Evolutionary conservation across 768 basidiomycete species (phyloP).

Genomic region (Sutorius australiensis): DNA sequence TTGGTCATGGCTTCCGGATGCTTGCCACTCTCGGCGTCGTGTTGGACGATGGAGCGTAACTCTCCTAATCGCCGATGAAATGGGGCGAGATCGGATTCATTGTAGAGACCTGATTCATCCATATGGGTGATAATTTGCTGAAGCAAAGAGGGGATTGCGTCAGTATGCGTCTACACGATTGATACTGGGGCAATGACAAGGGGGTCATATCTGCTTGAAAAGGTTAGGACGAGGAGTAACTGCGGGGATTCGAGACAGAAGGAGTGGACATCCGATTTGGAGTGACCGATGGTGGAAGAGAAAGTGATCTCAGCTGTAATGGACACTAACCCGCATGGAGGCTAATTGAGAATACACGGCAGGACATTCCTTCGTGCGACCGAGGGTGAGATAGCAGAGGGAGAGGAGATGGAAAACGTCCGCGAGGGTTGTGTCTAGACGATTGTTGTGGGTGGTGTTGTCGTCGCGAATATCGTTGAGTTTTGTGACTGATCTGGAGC

Average conservation of each 20-base stretch:
- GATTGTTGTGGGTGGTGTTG: slow-evolving; percentile 71
- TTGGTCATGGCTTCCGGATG: slow-evolving; percentile 86
- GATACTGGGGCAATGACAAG: slow-evolving; percentile 19
- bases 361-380: slow-evolving; percentile 90
- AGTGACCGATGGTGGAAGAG: slow-evolving; percentile 1
- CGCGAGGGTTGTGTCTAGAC: slow-evolving; percentile 90
- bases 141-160: slow-evolving; percentile 19
- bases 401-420: slow-evolving; percentile 96
- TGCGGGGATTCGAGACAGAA: slow-evolving; percentile 8
- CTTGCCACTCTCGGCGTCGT: slow-evolving; percentile 75
- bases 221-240: slow-evolving; percentile 23
- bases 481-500: slow-evolving; percentile 62
- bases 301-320: slow-evolving; percentile 2
- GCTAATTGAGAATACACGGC: slow-evolving; percentile 96
- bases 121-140: slow-evolving; percentile 94
- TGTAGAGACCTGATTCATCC: slow-evolving; percentile 95
- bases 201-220: slow-evolving; percentile 22
- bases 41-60: slow-evolving; percentile 80
- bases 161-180: slow-evolving; percentile 25
- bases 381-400: slow-evolving; percentile 96
- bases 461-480: slow-evolving; percentile 89
- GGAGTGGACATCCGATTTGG: background rate
- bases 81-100: slow-evolving; percentile 83
- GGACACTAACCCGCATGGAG: slow-evolving; percentile 82
- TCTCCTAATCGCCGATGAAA: slow-evolving; percentile 80